A percentile compares a stretch with the other conserved stretches of the same genome.
phyloP scores from a whole-genome alignment of 495 filamentous ascomycete species.

The Penicillium fimorum region DNA sequence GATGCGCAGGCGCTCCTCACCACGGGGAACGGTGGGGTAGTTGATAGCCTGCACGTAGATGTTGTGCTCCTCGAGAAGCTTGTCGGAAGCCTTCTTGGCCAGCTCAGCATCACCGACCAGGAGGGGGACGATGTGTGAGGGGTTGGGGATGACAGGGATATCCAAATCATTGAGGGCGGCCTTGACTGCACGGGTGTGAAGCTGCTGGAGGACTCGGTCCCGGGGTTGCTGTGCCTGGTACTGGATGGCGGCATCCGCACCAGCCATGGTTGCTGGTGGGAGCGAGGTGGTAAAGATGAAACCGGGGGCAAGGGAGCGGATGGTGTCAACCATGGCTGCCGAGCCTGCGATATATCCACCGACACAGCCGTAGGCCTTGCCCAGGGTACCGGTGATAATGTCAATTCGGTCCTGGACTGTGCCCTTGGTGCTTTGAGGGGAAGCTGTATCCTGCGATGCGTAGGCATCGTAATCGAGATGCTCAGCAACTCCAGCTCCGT shows the following conservation, averaged over 20 bases:
- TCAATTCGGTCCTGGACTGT: slow-evolving; percentile 95
- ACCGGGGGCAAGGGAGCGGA: slow-evolving; percentile 91
- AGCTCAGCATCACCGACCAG: slow-evolving; percentile 92
- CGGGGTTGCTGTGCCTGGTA: slow-evolving; percentile 80
- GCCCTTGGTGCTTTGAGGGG: slow-evolving; percentile 59
- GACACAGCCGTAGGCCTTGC: slow-evolving; percentile 97
- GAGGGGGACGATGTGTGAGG: slow-evolving; percentile 91
- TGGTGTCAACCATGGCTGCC: slow-evolving; percentile 85
- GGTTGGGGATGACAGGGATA: slow-evolving; percentile 98
- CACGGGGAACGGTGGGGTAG: slow-evolving; percentile 95
- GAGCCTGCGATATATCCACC: slow-evolving; percentile 96
- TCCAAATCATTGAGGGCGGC: slow-evolving; percentile 68
- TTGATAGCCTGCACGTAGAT: slow-evolving; percentile 99
- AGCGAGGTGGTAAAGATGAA: slow-evolving; percentile 99
- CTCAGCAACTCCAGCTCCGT: slow-evolving; percentile 94
- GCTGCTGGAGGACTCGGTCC: slow-evolving; percentile 86
- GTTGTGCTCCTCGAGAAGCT: slow-evolving; percentile 78
- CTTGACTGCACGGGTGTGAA: slow-evolving; percentile 93
- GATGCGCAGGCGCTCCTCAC: slow-evolving; percentile 91
- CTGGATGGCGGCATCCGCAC: slow-evolving; percentile 86
- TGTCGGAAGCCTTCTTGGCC: slow-evolving; percentile 86
- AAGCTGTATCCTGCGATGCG: slow-evolving; percentile 56
- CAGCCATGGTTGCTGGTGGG: slow-evolving; percentile 95
- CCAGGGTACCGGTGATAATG: slow-evolving; percentile 95
- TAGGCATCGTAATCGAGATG: slow-evolving; percentile 85